Conservation (phyloP, 148 eudicot species). For the Cornus controversa region DNA sequence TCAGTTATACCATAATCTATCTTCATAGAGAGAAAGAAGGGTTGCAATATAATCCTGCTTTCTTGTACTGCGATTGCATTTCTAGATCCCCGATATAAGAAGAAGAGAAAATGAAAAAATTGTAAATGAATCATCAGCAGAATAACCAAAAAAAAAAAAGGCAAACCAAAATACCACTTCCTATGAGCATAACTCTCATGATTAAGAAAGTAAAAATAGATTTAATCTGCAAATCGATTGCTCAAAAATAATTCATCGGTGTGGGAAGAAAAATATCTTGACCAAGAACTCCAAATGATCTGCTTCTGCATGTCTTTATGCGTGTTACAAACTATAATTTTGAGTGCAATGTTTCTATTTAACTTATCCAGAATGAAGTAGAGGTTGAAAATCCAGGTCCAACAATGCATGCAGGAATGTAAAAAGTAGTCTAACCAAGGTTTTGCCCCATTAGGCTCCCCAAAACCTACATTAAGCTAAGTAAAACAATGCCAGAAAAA, state of each 20-base stretch:
- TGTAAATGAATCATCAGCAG: neutral
- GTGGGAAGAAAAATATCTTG: neutral
- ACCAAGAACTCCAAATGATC: neutral
- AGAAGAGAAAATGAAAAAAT: neutral
- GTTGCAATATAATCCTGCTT: constrained; percentile 65
- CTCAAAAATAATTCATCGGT: neutral
- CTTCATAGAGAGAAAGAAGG: constrained; percentile 55
- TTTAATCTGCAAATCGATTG: neutral
- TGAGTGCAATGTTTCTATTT: too few species aligned
- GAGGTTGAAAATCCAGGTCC: too few species aligned
- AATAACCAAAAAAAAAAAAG: neutral
- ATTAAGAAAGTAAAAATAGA: neutral
- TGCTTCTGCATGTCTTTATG: neutral
- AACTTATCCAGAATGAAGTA: too few species aligned
- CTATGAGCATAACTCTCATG: neutral
- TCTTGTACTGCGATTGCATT: constrained; percentile 48
- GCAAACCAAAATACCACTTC: neutral
- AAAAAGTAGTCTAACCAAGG: too few species aligned
- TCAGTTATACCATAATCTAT: constrained; percentile 51
- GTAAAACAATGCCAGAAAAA: too few species aligned
- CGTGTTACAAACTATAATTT: neutral
- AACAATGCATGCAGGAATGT: too few species aligned
- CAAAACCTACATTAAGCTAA: too few species aligned
- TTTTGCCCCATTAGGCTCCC: too few species aligned
- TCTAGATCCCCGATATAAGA: constrained; percentile 38